Base-by-base conservation (phyloP, 805 yeast species). In the Candida pini region DNA sequence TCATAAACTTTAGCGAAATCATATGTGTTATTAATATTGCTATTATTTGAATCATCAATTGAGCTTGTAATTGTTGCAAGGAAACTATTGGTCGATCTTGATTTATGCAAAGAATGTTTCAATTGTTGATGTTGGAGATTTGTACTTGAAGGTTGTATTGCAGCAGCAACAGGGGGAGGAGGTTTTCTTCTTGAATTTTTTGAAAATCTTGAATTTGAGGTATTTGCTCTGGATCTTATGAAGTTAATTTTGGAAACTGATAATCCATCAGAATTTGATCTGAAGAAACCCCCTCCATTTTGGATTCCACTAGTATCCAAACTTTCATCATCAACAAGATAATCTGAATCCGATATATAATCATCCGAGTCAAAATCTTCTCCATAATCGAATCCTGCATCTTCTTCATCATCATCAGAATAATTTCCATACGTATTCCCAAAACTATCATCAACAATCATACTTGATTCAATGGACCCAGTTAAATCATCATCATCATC, bases 331-430 rank as follows among this genome's bases (percentile, higher is more conserved):
- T 45, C 54, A 0, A 41, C 46, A 6, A 43, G 16, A 21, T 45
- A 38, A 31, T 51, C 53, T 4, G 56, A 54, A 26, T 56, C 56
- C 16, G 47, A 42, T 4, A 52, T 31, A 22, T 43, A 52, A 29
- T 53, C 54, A 28, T 54, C 63, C 1, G 56, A 53, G 22, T 54
- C 61, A 16, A 54, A 44, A 18, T 40, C 41, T 22, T 37, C 40
- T 5, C 25, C 34, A 26, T 23, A 39, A n/a, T 31, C 18, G n/a
- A 28, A 28, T 15, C 30, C 43, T n/a, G n/a, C n/a, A 21, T 33
- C 39, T 4, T 28, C 38, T 8, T 30, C 39, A 5, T 28, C 45
- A 9, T 34, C 40, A 18, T 22, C 46, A 7, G 42, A 31, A n/a
- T 34, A 41, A 18, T 30, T 21, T 7, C 33, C 2, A 18, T 43